Evolutionary conservation across 805 yeast species (phyloP).

Genomic region (Ogataea minuta): DNA sequence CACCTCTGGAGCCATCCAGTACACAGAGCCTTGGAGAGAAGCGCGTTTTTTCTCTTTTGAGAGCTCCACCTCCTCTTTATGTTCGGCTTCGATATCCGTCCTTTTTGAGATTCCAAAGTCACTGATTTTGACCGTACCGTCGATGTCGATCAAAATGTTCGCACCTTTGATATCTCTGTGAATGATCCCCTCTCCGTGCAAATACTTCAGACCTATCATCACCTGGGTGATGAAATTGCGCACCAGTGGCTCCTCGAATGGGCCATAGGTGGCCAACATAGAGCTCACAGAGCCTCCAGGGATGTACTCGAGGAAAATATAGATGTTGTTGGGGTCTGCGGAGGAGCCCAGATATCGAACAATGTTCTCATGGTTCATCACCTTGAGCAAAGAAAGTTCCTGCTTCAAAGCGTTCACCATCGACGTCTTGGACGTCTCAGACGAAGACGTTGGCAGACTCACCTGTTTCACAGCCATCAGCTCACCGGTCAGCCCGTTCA

Average conservation of each 20-base stretch:
- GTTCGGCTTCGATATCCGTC: constrained; percentile 28
- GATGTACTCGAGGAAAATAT: constrained; percentile 65
- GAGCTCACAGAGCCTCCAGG: constrained; percentile 50
- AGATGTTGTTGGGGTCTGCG: constrained; percentile 64
- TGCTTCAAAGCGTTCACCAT: constrained; percentile 81
- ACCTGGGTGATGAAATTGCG: constrained; percentile 55
- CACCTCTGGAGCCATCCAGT: constrained; percentile 99
- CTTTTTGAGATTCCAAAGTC: constrained; percentile 69
- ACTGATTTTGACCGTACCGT: constrained; percentile 60
- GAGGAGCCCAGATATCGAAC: constrained; percentile 91
- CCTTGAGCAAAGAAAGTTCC: constrained; percentile 76
- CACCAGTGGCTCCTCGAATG: constrained; percentile 59
- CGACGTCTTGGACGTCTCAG: constrained; percentile 30
- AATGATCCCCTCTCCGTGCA: constrained; percentile 56
- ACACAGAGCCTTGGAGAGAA: constrained; percentile 90
- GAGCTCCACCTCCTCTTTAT: constrained; percentile 33
- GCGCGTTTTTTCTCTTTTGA: constrained; percentile 60
- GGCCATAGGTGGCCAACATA: constrained; percentile 57
- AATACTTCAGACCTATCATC: constrained; percentile 51
- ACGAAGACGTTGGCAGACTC: constrained; percentile 49
- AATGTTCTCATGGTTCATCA: constrained; percentile 84
- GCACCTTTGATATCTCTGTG: constrained; percentile 69
- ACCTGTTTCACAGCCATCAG: constrained; percentile 97
- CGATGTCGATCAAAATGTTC: constrained; percentile 55
- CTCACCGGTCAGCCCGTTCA: constrained; percentile 91